These are phyloP conservation scores for Galerina sulciceps DNA, from an alignment of 768 basidiomycete species.

Conservation along the genomic window DNA sequence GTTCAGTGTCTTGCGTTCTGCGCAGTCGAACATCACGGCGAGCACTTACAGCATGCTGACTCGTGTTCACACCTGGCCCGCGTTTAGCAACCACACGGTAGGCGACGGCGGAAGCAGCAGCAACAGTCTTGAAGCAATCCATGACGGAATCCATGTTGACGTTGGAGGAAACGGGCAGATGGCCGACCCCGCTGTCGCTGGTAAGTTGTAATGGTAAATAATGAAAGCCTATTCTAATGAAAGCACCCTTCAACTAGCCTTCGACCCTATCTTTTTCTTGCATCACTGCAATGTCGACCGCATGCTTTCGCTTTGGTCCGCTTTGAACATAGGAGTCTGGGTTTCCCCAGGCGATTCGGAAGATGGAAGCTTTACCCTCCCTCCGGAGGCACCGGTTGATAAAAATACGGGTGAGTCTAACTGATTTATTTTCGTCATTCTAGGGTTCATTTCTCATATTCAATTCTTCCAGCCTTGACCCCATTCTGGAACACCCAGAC, in stretches of 20 bases:
- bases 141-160: conserved; percentile 49
- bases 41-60: conserved; percentile 43
- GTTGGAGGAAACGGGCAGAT: conserved; percentile 50
- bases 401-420: conserved; percentile 29
- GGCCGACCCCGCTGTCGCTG: conserved; percentile 42
- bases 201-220: conserved; percentile 23
- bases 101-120: conserved; percentile 40
- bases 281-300: conserved; percentile 61
- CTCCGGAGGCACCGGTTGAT: conserved; percentile 28
- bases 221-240: background rate
- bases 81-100: conserved; percentile 50
- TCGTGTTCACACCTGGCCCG: conserved; percentile 41
- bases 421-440: background rate
- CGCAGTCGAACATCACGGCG: conserved; percentile 28
- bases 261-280: conserved; percentile 59
- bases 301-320: conserved; percentile 54
- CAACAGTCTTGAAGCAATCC: conserved; percentile 55
- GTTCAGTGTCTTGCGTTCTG: conserved; percentile 6
- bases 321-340: conserved; percentile 45
- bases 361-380: conserved; percentile 38
- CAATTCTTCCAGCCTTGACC: conserved; percentile 36
- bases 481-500: conserved; percentile 48
- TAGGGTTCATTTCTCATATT: background rate
- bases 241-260: conserved; percentile 30
- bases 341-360: conserved; percentile 32